Percentiles rank a stretch among this genome's conserved stretches.
Conservation (phyloP, 2,329 filamentous ascomycete species). For the Xylariales sp. region DNA sequence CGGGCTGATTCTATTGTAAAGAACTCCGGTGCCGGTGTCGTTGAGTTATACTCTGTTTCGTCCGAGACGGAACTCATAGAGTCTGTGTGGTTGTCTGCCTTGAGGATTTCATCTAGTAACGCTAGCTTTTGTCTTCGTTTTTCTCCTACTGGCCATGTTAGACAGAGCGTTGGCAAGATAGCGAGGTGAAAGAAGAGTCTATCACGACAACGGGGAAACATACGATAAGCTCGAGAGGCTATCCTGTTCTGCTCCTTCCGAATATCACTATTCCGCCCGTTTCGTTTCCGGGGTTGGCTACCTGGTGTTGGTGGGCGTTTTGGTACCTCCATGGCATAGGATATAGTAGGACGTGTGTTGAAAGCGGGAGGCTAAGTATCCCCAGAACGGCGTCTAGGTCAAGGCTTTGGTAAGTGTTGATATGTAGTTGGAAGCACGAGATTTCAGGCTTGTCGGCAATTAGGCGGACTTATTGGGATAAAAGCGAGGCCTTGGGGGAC, state of each 20-base stretch:
- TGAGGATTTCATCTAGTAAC: constrained; percentile 54
- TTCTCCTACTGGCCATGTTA: constrained; percentile 51
- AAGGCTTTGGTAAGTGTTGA: constrained; percentile 1
- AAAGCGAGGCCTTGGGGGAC: constrained; percentile 5
- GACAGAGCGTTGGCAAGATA: constrained; percentile 20
- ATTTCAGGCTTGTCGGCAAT: constrained; percentile 20
- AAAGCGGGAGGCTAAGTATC: constrained; percentile 3
- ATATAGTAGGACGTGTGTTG: constrained; percentile 12
- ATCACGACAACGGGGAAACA: constrained; percentile 35
- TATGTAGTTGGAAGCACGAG: constrained; percentile 3
- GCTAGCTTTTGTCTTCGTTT: constrained; percentile 58
- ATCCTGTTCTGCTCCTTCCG: constrained; percentile 50
- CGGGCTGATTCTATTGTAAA: constrained; percentile 15
- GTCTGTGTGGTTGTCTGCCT: constrained; percentile 47
- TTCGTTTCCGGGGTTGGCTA: constrained; percentile 40
- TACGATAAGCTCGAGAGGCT: constrained; percentile 51
- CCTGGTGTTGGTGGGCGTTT: constrained; percentile 30
- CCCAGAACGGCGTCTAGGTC: background rate
- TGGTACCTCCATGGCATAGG: constrained; percentile 41
- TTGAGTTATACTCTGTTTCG: constrained; percentile 44
- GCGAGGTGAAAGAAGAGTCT: background rate
- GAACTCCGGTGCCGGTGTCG: constrained; percentile 30
- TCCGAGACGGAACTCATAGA: constrained; percentile 49
- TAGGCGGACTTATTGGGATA: constrained; percentile 23
- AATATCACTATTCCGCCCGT: constrained; percentile 46